Conservation (phyloP, 148 eudicot genomes). For the Selenicereus undatus region DNA sequence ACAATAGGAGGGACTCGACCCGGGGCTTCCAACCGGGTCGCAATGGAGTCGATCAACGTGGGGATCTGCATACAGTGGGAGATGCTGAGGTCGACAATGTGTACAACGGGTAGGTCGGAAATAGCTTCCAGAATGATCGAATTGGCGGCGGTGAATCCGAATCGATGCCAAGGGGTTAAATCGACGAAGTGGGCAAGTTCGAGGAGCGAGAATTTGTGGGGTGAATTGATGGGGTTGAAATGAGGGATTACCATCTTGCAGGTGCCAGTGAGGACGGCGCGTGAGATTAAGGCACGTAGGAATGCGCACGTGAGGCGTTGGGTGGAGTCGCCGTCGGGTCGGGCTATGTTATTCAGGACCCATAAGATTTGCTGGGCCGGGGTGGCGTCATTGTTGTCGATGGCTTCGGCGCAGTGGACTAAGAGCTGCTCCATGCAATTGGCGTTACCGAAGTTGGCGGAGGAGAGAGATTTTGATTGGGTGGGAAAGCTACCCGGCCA, state of each 20-base stretch:
- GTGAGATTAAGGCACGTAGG: conserved; percentile 70
- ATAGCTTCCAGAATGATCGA: conserved; percentile 63
- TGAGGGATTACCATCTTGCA: conserved; percentile 38
- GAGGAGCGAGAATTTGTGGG: conserved; percentile 56
- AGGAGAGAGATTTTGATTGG: background rate
- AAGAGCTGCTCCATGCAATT: conserved; percentile 83
- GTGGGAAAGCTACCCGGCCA: conserved; percentile 41
- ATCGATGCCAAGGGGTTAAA: conserved; percentile 88
- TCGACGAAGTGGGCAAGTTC: conserved; percentile 81
- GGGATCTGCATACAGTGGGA: conserved; percentile 98
- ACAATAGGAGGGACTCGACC: conserved; percentile 40
- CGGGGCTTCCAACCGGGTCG: conserved; percentile 35
- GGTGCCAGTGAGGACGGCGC: conserved; percentile 48
- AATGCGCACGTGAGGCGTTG: conserved; percentile 79
- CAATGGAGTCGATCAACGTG: conserved; percentile 66
- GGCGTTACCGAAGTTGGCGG: conserved; percentile 39
- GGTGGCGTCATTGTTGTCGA: conserved; percentile 74
- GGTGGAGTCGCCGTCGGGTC: conserved; percentile 71
- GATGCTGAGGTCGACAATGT: conserved; percentile 71
- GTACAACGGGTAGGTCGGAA: conserved; percentile 37
- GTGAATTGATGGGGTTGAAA: background rate
- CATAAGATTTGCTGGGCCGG: conserved; percentile 82
- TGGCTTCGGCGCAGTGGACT: conserved; percentile 85
- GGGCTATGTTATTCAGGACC: conserved; percentile 88
- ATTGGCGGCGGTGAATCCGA: conserved; percentile 86